Evolutionary conservation across 2,329 filamentous ascomycete genomes (phyloP).

Genomic region (Clonostachys byssicola): DNA sequence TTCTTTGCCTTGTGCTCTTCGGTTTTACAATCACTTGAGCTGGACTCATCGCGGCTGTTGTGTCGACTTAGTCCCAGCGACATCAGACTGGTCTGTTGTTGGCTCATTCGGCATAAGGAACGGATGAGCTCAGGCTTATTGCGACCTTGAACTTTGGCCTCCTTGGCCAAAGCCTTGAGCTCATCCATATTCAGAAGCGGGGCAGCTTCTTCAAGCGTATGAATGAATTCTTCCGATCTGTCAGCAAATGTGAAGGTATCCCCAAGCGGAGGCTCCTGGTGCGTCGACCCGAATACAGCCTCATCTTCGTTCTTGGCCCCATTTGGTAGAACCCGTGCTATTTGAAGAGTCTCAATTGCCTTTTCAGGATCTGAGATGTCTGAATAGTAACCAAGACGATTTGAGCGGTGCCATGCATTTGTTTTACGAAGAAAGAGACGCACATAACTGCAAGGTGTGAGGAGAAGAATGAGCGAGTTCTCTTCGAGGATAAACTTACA

Average conservation of each 20-base stretch:
- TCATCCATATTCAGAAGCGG: slow-evolving; percentile 82
- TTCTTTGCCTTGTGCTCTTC: slow-evolving; percentile 14
- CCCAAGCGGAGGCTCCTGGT: slow-evolving; percentile 41
- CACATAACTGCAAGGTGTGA: slow-evolving; percentile 62
- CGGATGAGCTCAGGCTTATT: slow-evolving; percentile 78
- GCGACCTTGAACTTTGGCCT: slow-evolving; percentile 81
- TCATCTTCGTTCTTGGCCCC: neutral
- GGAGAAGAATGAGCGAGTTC: slow-evolving; percentile 2
- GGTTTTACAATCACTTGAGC: neutral
- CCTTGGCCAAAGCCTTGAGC: slow-evolving; percentile 77
- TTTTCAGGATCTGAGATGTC: slow-evolving; percentile 73
- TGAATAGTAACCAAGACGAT: slow-evolving; percentile 71
- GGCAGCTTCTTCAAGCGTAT: slow-evolving; percentile 77
- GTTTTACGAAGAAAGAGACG: slow-evolving; percentile 90
- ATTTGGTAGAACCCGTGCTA: slow-evolving; percentile 47
- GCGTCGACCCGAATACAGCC: slow-evolving; percentile 20
- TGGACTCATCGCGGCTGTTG: slow-evolving; percentile 49
- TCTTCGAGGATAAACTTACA: slow-evolving; percentile 53
- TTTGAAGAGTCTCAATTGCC: slow-evolving; percentile 64
- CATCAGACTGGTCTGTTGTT: slow-evolving; percentile 70
- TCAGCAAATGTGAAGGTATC: slow-evolving; percentile 75
- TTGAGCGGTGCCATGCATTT: slow-evolving; percentile 83
- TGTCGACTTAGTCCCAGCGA: slow-evolving; percentile 64
- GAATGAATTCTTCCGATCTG: slow-evolving; percentile 67
- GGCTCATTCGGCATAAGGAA: slow-evolving; percentile 70